phyloP scores from a whole-genome alignment of 345 rosid species.

The Brassica napus region DNA sequence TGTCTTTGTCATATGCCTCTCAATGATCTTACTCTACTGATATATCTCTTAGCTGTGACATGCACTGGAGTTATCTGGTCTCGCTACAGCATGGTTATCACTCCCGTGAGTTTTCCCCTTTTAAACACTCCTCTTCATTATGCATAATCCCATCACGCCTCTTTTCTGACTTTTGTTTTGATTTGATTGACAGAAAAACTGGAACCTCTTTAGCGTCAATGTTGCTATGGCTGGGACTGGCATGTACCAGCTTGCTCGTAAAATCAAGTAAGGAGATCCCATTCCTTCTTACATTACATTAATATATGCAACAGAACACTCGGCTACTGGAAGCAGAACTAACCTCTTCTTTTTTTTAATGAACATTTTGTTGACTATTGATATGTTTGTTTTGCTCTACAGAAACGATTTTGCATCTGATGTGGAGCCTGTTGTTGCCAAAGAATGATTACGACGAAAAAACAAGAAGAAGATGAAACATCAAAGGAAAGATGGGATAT shows the following conservation, averaged over 20 bases:
- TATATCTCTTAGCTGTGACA: constrained; percentile 58
- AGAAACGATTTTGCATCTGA: constrained; percentile 37
- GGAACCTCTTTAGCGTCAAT: constrained; percentile 91
- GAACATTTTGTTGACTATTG: background rate
- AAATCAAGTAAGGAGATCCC: constrained; percentile 56
- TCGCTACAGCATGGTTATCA: constrained; percentile 85
- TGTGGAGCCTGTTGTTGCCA: constrained; percentile 32
- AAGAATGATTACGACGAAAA: constrained; percentile 35
- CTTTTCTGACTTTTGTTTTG: background rate
- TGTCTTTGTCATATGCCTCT: background rate
- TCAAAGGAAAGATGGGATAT: constrained; percentile 2
- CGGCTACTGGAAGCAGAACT: background rate
- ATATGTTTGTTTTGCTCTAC: constrained; percentile 19
- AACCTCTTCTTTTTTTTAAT: background rate
- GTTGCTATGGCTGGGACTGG: constrained; percentile 88
- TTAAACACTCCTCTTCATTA: too few species aligned
- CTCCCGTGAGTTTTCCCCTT: constrained; percentile 62
- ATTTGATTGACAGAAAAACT: constrained; percentile 67
- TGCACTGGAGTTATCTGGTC: constrained; percentile 75
- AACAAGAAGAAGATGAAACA: background rate
- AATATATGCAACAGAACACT: background rate
- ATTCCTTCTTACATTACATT: constrained; percentile 4
- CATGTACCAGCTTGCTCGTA: constrained; percentile 80
- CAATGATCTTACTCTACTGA: background rate
- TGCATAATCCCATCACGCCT: too few species aligned